phyloP scores from a whole-genome alignment of 352 stramenopile genomes.

The Globisporangium polare region DNA sequence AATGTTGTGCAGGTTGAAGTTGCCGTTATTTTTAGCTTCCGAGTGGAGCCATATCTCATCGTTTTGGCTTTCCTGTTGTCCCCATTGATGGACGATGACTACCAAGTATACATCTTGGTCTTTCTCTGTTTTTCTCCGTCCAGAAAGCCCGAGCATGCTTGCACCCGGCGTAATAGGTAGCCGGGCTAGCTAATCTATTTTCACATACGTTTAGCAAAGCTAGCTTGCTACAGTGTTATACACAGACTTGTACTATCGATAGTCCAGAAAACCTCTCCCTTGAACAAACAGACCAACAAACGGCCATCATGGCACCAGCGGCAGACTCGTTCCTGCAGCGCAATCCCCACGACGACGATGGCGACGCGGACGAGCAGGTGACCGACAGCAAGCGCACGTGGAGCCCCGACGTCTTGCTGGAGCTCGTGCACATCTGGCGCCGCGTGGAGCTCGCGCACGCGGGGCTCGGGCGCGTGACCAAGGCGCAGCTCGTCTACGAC shows the following conservation, averaged over 20 bases:
- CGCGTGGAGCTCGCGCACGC: constrained; percentile 34
- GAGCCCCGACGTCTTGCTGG: constrained; percentile 44
- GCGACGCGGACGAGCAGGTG: constrained; percentile 30
- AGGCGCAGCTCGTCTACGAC: constrained; percentile 50
- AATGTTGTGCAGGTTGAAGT: not conserved
- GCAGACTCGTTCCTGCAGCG: not conserved
- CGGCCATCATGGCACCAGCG: not conserved
- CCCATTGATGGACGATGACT: not conserved
- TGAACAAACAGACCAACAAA: not conserved
- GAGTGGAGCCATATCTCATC: not conserved
- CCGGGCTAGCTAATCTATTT: not conserved
- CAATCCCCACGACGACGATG: constrained; percentile 10
- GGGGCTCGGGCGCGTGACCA: constrained; percentile 30
- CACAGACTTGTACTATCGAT: not conserved
- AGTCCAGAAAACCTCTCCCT: not conserved
- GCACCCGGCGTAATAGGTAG: not conserved
- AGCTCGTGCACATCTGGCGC: constrained; percentile 54
- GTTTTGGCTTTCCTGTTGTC: not conserved
- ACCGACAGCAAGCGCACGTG: constrained; percentile 51
- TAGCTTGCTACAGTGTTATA: too few relatives aligned
- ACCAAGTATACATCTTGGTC: not conserved
- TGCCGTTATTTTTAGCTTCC: not conserved
- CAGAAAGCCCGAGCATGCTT: not conserved
- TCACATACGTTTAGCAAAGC: not conserved
- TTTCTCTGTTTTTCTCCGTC: not conserved